These are phyloP conservation scores for Cordia subcordata DNA, from an alignment of 257 asterid genomes.

Conservation along the genomic window DNA sequence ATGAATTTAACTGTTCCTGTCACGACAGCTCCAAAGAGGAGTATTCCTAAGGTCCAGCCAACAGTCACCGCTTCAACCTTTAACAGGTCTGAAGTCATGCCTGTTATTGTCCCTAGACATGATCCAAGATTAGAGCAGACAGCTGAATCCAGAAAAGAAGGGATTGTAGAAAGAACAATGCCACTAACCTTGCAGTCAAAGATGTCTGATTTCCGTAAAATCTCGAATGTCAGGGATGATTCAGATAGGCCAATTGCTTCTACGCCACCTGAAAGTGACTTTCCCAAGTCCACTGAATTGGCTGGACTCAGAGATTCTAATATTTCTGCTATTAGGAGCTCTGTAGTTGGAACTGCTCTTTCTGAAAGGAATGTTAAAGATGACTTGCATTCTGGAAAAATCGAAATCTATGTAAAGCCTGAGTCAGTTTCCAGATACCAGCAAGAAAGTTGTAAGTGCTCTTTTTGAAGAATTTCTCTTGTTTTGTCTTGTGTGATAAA, in stretches of 20 bases:
- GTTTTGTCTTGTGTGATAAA: slow-evolving; percentile 8
- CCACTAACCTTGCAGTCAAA: slow-evolving; percentile 58
- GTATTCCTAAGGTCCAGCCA: slow-evolving; percentile 56
- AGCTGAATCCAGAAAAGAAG: slow-evolving; percentile 77
- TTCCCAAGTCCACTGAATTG: slow-evolving; percentile 39
- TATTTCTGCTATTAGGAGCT: slow-evolving; percentile 43
- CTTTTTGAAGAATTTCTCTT: slow-evolving; percentile 14
- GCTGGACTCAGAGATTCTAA: slow-evolving; percentile 39
- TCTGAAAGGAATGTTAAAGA: slow-evolving; percentile 46
- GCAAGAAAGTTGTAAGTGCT: slow-evolving; percentile 55
- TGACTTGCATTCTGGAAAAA: slow-evolving; percentile 47
- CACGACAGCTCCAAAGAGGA: slow-evolving; percentile 56
- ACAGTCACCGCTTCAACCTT: slow-evolving; percentile 36
- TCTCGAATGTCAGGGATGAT: slow-evolving; percentile 52
- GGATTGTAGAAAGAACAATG: slow-evolving; percentile 52
- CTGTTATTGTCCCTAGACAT: slow-evolving; percentile 81
- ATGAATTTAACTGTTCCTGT: slow-evolving; percentile 38
- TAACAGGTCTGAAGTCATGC: slow-evolving; percentile 67
- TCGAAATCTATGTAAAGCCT: slow-evolving; percentile 33
- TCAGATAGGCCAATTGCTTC: slow-evolving; percentile 42
- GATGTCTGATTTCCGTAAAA: slow-evolving; percentile 54
- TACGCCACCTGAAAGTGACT: slow-evolving; percentile 46
- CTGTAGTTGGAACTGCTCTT: slow-evolving; percentile 29
- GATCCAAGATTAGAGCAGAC: slow-evolving; percentile 60
- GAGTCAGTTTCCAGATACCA: slow-evolving; percentile 39